Conservation (phyloP, 352 stramenopile species). For the Globisporangium sylvaticum region DNA sequence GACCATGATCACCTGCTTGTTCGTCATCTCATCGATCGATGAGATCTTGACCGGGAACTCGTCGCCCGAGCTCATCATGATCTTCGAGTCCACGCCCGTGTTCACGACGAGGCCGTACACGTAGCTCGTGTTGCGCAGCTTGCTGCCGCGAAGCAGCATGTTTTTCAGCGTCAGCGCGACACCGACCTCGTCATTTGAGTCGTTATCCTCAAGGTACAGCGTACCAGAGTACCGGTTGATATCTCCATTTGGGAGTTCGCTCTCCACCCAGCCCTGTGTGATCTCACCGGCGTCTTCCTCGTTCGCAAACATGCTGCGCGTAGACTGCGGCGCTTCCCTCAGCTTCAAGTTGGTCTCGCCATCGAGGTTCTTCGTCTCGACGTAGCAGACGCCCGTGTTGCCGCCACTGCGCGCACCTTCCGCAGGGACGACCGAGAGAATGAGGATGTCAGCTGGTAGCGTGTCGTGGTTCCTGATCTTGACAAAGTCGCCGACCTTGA, state of each 20-base stretch:
- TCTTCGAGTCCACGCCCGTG: conserved; percentile 90
- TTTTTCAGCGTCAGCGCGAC: conserved; percentile 81
- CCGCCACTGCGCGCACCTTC: conserved; percentile 51
- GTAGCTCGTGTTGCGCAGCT: conserved; percentile 87
- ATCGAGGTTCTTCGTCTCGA: conserved; percentile 89
- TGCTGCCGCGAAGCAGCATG: conserved; percentile 87
- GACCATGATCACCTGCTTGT: conserved; percentile 81
- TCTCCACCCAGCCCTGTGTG: conserved; percentile 69
- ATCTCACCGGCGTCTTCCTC: conserved; percentile 64
- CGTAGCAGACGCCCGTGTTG: conserved; percentile 81
- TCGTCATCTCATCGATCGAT: conserved; percentile 84
- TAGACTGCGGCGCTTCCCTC: conserved; percentile 55
- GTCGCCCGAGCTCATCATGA: conserved; percentile 88
- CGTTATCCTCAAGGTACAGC: conserved; percentile 52
- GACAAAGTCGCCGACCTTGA: conserved; percentile 79
- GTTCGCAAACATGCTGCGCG: conserved; percentile 60
- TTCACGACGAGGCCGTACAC: conserved; percentile 92
- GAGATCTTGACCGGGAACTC: conserved; percentile 81
- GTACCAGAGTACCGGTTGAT: conserved; percentile 81
- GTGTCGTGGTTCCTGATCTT: conserved; percentile 84
- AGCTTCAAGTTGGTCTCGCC: conserved; percentile 87
- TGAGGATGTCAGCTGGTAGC: conserved; percentile 75
- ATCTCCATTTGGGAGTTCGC: conserved; percentile 75
- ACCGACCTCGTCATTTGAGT: conserved; percentile 37
- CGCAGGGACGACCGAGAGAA: conserved; percentile 67